Base-by-base conservation (phyloP, 1,284 basidiomycete species). In the Ustilago shanxiensis region DNA sequence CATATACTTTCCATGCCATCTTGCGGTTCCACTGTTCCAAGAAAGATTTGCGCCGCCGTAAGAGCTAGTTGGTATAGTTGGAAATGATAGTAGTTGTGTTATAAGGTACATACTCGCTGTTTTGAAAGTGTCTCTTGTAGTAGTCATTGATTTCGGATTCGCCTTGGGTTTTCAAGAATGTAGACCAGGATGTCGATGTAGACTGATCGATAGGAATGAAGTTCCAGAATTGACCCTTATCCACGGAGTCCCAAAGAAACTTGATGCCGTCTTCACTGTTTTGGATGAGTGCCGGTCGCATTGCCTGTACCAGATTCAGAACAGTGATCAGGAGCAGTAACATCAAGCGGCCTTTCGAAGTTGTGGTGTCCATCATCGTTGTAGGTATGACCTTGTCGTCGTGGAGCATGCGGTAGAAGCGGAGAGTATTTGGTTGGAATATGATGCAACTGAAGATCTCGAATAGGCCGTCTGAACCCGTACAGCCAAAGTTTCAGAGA, bases 211-310 rank as follows among this genome's bases (percentile, higher is more conserved):
- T 26, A 6, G 55, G 55, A 18, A 57, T 39, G 5, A 3, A 3
- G 10, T 31, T 45, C 1, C 24, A 28, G 41, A 57, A 16, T 37
- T 18, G 18, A 29, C 55, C 55, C 9, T 44, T 5, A 2, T 57
- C 26, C 13, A 47, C 41, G 28, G 28, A n/a, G 35, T 51, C 26
- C 58, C 58, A 52, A 28, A 59, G 56, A 18, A 35, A 33, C 31
- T 22, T 44, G 31, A 59, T 22, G 28, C 20, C 44, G 18, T 47
- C 29, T 35, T 59, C 56, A 33, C 56, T 50, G 4, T 35, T 1
- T 8, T 3, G 4, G n/a, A 51, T 51, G 26, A 51, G 5, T 13
- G 24, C n/a, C 5, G 45, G 45, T 6, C 4, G 10, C 24, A 24
- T 6, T 20, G 45, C 11, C 18, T 13, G 20, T 7, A 20, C 22